Percentiles rank a stretch among this genome's conserved stretches.
phyloP scores from a whole-genome alignment of 345 rosid genomes.

The Erucastrum elatum region DNA sequence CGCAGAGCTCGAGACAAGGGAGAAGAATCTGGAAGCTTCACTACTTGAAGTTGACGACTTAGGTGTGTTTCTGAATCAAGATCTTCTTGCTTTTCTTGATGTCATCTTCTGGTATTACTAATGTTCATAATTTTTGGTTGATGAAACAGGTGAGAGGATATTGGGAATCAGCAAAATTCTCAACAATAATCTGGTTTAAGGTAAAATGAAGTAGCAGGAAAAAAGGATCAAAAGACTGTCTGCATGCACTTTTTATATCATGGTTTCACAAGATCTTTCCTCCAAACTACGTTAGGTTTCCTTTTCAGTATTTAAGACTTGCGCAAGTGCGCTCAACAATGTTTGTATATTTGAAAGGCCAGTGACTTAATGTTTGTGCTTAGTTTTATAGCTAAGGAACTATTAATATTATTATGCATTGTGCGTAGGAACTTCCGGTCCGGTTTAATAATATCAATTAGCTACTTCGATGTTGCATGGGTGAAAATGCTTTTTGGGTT shows the following conservation, averaged over 20 bases:
- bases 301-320: constrained; percentile 2
- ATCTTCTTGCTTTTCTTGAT: neutral
- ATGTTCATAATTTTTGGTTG: neutral
- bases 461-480: too few relatives aligned
- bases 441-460: too few relatives aligned
- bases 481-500: too few relatives aligned
- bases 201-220: neutral
- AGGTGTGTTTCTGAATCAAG: constrained; percentile 16
- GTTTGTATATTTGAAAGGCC: neutral
- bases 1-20: constrained; percentile 26
- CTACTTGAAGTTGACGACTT: constrained; percentile 13
- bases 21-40: constrained; percentile 28
- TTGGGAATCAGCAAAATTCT: constrained; percentile 33
- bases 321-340: neutral
- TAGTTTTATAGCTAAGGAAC: too few relatives aligned
- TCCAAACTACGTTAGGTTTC: neutral
- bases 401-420: too few relatives aligned
- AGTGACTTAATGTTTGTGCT: neutral
- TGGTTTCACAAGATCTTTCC: neutral
- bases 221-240: neutral
- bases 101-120: neutral
- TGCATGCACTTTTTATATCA: neutral
- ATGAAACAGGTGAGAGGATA: constrained; percentile 28
- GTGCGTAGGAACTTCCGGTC: too few relatives aligned
- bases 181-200: constrained; percentile 14